phyloP scores from a whole-genome alignment of 2,329 filamentous ascomycete genomes.

The Fusarium proliferatum region DNA sequence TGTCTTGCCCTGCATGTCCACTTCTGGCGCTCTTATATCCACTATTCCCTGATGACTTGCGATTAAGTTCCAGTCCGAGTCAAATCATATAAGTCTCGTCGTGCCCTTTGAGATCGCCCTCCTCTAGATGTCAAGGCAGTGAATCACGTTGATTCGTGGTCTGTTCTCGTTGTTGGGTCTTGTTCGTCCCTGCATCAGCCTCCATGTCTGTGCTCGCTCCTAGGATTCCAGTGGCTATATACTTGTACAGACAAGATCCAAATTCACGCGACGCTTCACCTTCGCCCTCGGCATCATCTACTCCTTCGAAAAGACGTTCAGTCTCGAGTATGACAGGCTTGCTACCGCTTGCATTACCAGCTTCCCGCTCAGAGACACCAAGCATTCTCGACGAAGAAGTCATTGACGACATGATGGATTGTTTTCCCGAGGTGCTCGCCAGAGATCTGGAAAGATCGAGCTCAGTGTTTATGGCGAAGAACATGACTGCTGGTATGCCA shows the following conservation, averaged over 20 bases:
- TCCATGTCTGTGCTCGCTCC: conserved; percentile 32
- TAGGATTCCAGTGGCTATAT: conserved; percentile 40
- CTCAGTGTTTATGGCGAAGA: conserved; percentile 60
- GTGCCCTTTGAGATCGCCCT: conserved; percentile 18
- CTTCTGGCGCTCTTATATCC: conserved; percentile 29
- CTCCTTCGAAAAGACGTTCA: conserved; percentile 47
- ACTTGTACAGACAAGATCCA: conserved; percentile 42
- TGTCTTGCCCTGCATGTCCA: conserved; percentile 30
- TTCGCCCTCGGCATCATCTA: conserved; percentile 31
- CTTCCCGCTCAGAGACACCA: conserved; percentile 41
- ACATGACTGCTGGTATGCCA: conserved; percentile 64
- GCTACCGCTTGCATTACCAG: conserved; percentile 52
- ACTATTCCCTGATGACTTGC: conserved; percentile 25
- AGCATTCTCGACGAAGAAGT: conserved; percentile 40
- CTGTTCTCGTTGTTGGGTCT: conserved; percentile 21
- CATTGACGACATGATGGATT: conserved; percentile 52
- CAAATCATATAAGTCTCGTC: conserved; percentile 32
- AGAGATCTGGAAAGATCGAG: conserved; percentile 63
- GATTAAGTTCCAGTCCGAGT: conserved; percentile 35
- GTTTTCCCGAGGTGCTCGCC: conserved; percentile 67
- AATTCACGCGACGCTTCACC: conserved; percentile 5
- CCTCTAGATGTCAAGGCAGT: conserved; percentile 5
- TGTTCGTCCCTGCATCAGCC: conserved; percentile 5
- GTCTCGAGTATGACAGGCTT: conserved; percentile 55
- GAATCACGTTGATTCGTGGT: conserved; percentile 24